A percentile compares a stretch with the other conserved stretches of the same genome.
Conservation (phyloP, 148 eudicot genomes). For the Rhododendron molle region DNA sequence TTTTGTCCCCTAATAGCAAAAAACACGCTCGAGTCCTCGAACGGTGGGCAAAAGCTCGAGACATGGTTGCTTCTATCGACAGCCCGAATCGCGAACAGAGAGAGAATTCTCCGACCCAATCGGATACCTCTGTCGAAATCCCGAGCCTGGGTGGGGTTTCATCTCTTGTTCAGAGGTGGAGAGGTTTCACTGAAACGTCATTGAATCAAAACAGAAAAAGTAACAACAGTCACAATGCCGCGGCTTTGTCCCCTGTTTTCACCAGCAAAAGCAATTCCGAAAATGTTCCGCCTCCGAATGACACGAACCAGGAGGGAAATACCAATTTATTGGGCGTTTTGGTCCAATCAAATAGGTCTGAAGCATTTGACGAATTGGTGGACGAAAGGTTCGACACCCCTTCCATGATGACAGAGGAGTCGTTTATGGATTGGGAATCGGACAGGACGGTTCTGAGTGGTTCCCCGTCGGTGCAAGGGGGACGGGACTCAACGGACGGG, state of each 20-base stretch:
- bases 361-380: background rate
- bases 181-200: slow-evolving; percentile 22
- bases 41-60: slow-evolving; percentile 20
- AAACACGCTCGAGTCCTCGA: slow-evolving; percentile 1
- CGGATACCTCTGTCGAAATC: slow-evolving; percentile 11
- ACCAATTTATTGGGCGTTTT: background rate
- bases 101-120: slow-evolving; percentile 15
- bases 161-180: slow-evolving; percentile 67
- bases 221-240: background rate
- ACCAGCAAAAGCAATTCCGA: background rate
- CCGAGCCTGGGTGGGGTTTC: slow-evolving; percentile 54
- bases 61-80: background rate
- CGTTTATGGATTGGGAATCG: slow-evolving; percentile 29
- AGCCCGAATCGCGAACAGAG: background rate
- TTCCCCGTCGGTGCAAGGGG: slow-evolving; percentile 5
- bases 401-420: slow-evolving; percentile 12
- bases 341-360: background rate
- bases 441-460: slow-evolving; percentile 16
- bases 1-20: background rate
- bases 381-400: slow-evolving; percentile 13
- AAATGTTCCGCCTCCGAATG: background rate
- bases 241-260: background rate
- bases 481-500: slow-evolving; percentile 12
- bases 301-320: too few species aligned
- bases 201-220: background rate